Base-by-base conservation (phyloP, 2,329 filamentous ascomycete species). In the Apiospora marii region DNA sequence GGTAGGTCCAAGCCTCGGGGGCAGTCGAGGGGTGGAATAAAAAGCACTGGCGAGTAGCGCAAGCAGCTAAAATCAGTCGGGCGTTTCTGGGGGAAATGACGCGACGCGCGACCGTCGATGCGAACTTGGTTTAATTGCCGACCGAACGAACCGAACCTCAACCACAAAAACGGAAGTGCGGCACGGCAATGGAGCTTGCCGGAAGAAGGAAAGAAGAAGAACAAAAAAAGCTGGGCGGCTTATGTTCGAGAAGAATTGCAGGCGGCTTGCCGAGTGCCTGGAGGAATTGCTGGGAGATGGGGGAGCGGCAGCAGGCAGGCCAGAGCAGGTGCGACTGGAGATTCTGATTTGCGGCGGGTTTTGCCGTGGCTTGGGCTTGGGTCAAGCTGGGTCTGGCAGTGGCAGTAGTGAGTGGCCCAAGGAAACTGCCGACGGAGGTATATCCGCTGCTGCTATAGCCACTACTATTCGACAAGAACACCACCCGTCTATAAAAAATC, bases 311-410 rank as follows among this genome's bases (percentile, higher is more conserved):
- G 53, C 14, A 8, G 14, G 16, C 7, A 34, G 53, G n/a, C 22
- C 46, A 49, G 46, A 49, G 46, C 8, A 49, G 19, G 48, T 49
- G 48, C 53, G 22, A n/a, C 58, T 64, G 58, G 58, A 64, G 58
- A 64, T 64, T 64, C 58, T 64, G 58, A 64, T 64, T 64, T 64
- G 58, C 58, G 34, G 58, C 58, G 58, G 58, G 58, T 64, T 64
- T 64, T 64, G 34, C 58, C 58, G 58, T n/a, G 37, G 58, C 34
- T 22, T 64, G 58, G 58, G 27, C 27, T 64, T 14, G 34, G 22
- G 16, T 16, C 51, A 41, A 41, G 37, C 37, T 41, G 37, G 37
- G 37, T 41, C 37, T 41, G 8, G 37, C 34, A 30, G 46, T 49
- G 27, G 27, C 27, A 30, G 27, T 30, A 30, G 27, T 30, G 27